These are phyloP conservation scores for Penicillium sp. DNA, from an alignment of 2,329 filamentous ascomycete species.

Conservation along the genomic window DNA sequence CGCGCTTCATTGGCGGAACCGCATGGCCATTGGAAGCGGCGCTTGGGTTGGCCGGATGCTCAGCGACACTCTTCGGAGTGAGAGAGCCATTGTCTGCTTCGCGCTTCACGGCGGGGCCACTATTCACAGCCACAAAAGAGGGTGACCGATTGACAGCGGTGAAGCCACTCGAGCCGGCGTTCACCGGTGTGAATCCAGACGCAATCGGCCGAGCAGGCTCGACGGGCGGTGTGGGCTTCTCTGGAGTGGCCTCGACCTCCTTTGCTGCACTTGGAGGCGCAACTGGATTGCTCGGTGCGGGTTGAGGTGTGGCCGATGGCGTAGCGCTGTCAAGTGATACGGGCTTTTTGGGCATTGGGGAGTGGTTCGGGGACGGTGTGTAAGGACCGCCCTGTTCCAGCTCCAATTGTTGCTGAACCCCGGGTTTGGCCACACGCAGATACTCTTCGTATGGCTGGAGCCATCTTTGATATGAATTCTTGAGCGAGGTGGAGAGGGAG, in stretches of 20 bases:
- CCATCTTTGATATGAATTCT: constrained; percentile 97
- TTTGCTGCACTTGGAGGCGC: too few species aligned
- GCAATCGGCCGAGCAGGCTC: constrained; percentile 31
- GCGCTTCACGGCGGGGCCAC: constrained; percentile 38
- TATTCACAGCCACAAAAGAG: constrained; percentile 37
- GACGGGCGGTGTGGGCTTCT: constrained; percentile 29
- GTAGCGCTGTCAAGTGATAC: too few species aligned
- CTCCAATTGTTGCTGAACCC: constrained; percentile 92
- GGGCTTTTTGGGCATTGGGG: constrained; percentile 55
- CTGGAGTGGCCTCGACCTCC: constrained; percentile 45
- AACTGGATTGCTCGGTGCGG: too few species aligned
- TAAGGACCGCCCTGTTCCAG: constrained; percentile 85
- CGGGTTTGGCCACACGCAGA: constrained; percentile 77
- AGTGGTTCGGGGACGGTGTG: constrained; percentile 68
- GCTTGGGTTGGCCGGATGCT: too few species aligned
- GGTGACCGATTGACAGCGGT: constrained; percentile 52
- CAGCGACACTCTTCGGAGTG: too few species aligned
- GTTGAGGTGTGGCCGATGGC: too few species aligned
- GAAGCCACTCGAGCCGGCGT: constrained; percentile 48
- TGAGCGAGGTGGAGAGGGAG: constrained; percentile 89
- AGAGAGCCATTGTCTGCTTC: constrained; percentile 51
- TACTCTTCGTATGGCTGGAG: constrained; percentile 95
- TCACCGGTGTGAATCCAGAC: constrained; percentile 67
- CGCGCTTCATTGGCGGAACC: too few species aligned
- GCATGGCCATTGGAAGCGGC: too few species aligned